These are phyloP conservation scores for Wickerhamiella bombiphila DNA, from an alignment of 805 yeast species.

Conservation along the genomic window DNA sequence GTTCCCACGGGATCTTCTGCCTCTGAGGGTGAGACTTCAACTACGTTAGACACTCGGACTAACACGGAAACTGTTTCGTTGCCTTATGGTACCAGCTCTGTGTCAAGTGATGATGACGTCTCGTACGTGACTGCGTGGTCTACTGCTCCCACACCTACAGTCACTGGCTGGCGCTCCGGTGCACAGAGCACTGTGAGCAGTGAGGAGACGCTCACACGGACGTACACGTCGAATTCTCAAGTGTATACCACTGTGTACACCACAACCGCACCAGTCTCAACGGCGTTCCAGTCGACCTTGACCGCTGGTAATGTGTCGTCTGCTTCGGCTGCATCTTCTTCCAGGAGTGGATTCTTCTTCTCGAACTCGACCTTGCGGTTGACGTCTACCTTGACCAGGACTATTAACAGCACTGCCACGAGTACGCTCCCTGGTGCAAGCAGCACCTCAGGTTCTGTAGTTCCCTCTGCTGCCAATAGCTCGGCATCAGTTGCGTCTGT, in stretches of 20 bases:
- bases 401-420: neutral
- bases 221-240: constrained; percentile 12
- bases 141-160: constrained; percentile 13
- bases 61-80: neutral
- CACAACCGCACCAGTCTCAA: constrained; percentile 8
- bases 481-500: constrained; percentile 3
- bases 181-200: constrained; percentile 7
- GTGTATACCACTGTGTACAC: constrained; percentile 9
- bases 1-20: neutral
- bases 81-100: neutral
- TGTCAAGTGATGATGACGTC: constrained; percentile 8
- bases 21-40: neutral
- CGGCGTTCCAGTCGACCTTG: constrained; percentile 1
- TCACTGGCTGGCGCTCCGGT: constrained; percentile 4
- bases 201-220: constrained; percentile 7
- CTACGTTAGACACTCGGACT: constrained; percentile 1
- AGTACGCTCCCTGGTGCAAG: neutral
- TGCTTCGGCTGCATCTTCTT: neutral
- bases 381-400: neutral
- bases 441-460: neutral
- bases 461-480: constrained; percentile 2
- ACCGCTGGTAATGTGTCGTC: neutral
- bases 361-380: neutral
- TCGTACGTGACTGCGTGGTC: constrained; percentile 12
- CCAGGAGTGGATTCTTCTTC: neutral